A percentile compares a stretch with the other conserved stretches of the same genome.
phyloP scores from a whole-genome alignment of 208 protist genomes.

The Trypanosoma lewisi region DNA sequence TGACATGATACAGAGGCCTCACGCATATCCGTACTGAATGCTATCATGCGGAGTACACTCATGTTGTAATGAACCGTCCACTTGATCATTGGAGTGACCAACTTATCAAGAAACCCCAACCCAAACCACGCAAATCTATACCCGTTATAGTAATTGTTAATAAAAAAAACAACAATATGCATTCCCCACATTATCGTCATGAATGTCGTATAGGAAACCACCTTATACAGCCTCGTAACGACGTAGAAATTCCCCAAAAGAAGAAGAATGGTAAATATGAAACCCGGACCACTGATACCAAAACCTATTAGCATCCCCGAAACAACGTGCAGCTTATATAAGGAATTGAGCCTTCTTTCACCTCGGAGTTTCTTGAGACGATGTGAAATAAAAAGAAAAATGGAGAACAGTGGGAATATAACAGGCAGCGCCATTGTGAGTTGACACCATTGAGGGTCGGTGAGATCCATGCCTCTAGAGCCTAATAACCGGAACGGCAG shows the following conservation, averaged over 20 bases:
- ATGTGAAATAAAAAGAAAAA: slow-evolving; percentile 41
- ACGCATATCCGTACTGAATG: slow-evolving; percentile 66
- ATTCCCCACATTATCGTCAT: slow-evolving; percentile 49
- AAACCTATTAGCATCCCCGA: slow-evolving; percentile 35
- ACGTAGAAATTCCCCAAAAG: slow-evolving; percentile 55
- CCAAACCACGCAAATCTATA: slow-evolving; percentile 39
- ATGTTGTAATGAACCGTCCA: slow-evolving; percentile 82
- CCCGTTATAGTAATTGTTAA: slow-evolving; percentile 21
- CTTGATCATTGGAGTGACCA: slow-evolving; percentile 20
- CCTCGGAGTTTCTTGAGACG: neutral
- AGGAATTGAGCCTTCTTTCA: neutral
- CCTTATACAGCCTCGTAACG: slow-evolving; percentile 38
- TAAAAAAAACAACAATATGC: slow-evolving; percentile 42
- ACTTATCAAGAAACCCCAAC: slow-evolving; percentile 4
- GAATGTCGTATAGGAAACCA: slow-evolving; percentile 36
- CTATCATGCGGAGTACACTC: slow-evolving; percentile 80
- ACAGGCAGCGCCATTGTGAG: slow-evolving; percentile 45
- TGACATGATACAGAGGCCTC: slow-evolving; percentile 23
- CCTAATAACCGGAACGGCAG: slow-evolving; percentile 42
- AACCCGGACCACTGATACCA: slow-evolving; percentile 35
- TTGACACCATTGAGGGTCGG: slow-evolving; percentile 67
- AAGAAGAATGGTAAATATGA: slow-evolving; percentile 41
- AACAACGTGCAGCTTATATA: slow-evolving; percentile 46
- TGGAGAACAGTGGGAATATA: slow-evolving; percentile 31
- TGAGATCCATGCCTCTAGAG: slow-evolving; percentile 56